Base-by-base conservation (phyloP, 139 green algal species). In the Chlorella vulgaris region DNA sequence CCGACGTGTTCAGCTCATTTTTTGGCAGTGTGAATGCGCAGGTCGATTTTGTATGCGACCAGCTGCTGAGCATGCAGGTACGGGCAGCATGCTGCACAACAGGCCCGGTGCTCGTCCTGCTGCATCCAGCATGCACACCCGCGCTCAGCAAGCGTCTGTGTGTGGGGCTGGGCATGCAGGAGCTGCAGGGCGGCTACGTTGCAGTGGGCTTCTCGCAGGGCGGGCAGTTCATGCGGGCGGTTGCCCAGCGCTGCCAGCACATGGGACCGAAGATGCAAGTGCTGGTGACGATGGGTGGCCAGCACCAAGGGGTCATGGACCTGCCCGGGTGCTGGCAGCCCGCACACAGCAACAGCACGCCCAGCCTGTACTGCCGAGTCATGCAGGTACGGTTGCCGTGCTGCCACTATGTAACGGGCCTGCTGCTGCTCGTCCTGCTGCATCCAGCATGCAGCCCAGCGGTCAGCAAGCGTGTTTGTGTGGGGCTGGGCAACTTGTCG, bases 141-240 rank as follows among this genome's bases (percentile, higher is more conserved):
- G n/a, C n/a, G n/a, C n/a, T n/a, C n/a, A n/a, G n/a, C n/a, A n/a
- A n/a, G n/a, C n/a, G n/a, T n/a, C n/a, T n/a, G n/a, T n/a, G n/a
- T n/a, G n/a, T n/a, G n/a, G n/a, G n/a, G n/a, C n/a, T n/a, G 0
- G 62, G 29, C 5, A 87, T 91, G 10, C 62, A 85, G 1, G 81
- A 96, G 85, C 90, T 97, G 24, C 29, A 74, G 55, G 71, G 78
- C 26, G 94, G 92, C 31, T 98, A 91, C 88, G 94, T 97, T 80
- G 91, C 89, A 0, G 81, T 98, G 21, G 94, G 94, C 28, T 97
- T 98, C 83, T 91, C 55, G 55, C 55, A 78, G 83, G 88, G 88
- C 70, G 93, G 94, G 0, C 94, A 96, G 88, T 97, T 98, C 87
- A 68, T 97, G 83, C 78, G 94, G 76, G 94, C 91, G 7, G 90